Conservation (phyloP, 768 basidiomycete species). For the Ramaria sp. region DNA sequence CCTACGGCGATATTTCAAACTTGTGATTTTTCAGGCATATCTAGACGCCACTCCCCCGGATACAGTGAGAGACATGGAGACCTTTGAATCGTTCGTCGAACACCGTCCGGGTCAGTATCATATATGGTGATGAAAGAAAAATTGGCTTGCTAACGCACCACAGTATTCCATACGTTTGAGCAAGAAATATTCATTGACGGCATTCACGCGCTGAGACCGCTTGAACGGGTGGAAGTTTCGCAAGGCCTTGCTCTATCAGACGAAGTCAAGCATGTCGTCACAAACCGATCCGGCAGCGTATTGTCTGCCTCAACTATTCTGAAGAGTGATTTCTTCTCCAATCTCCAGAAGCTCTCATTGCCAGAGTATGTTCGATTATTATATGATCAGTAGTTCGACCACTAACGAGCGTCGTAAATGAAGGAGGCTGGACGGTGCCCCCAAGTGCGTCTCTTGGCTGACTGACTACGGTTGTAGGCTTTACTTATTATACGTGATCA, state of each 20-base stretch:
- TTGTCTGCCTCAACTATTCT: conserved; percentile 87
- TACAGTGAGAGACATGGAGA: conserved; percentile 62
- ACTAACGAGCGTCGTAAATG: neutral
- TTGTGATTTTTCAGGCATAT: conserved; percentile 86
- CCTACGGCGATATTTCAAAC: conserved; percentile 73
- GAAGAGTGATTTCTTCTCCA: conserved; percentile 91
- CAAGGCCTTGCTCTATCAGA: conserved; percentile 77
- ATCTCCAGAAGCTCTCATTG: conserved; percentile 91
- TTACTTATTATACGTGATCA: conserved; percentile 79
- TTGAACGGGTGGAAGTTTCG: conserved; percentile 58
- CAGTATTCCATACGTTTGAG: conserved; percentile 92
- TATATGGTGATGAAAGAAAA: neutral
- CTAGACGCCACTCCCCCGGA: conserved; percentile 74
- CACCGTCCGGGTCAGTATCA: conserved; percentile 60
- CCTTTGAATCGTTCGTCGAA: conserved; percentile 75
- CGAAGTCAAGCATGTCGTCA: conserved; percentile 81
- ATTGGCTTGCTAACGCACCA: neutral
- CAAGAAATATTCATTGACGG: conserved; percentile 80
- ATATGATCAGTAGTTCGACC: neutral
- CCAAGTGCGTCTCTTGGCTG: neutral
- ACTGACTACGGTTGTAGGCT: neutral
- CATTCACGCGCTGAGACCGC: conserved; percentile 67
- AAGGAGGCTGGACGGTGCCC: conserved; percentile 1
- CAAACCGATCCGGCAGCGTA: conserved; percentile 74
- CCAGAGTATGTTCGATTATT: conserved; percentile 56